These are phyloP conservation scores for Clonostachys solani DNA, from an alignment of 2,329 filamentous ascomycete species.

Conservation along the genomic window DNA sequence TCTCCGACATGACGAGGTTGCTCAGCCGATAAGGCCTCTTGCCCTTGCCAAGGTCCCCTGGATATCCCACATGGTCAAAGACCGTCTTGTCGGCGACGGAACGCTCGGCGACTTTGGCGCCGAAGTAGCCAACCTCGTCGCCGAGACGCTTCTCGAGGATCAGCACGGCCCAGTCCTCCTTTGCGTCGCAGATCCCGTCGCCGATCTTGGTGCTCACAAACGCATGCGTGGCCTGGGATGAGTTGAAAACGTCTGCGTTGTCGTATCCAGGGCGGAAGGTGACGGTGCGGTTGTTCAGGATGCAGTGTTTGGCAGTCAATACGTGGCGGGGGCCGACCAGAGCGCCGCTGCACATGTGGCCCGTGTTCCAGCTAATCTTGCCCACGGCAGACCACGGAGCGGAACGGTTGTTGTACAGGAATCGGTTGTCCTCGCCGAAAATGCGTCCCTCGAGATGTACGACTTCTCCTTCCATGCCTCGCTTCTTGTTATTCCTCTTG, in stretches of 20 bases:
- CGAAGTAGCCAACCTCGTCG: background rate
- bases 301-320: slow-evolving; percentile 15
- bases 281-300: slow-evolving; percentile 8
- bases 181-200: background rate
- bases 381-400: slow-evolving; percentile 12
- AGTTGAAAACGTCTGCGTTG: slow-evolving; percentile 8
- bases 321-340: slow-evolving; percentile 17
- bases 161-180: slow-evolving; percentile 1
- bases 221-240: background rate
- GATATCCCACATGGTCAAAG: slow-evolving; percentile 1
- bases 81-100: background rate
- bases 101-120: background rate
- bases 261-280: slow-evolving; percentile 14
- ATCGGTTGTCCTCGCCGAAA: slow-evolving; percentile 10
- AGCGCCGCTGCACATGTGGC: slow-evolving; percentile 13
- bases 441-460: slow-evolving; percentile 6
- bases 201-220: background rate
- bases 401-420: slow-evolving; percentile 6
- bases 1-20: background rate
- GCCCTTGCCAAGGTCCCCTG: background rate
- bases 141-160: slow-evolving; percentile 1
- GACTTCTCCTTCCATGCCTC: no score
- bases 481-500: no score
- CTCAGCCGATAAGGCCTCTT: slow-evolving; percentile 3
- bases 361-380: slow-evolving; percentile 9